These are phyloP conservation scores for Lonicera japonica DNA, from an alignment of 129 eudicot species.

Conservation along the genomic window DNA sequence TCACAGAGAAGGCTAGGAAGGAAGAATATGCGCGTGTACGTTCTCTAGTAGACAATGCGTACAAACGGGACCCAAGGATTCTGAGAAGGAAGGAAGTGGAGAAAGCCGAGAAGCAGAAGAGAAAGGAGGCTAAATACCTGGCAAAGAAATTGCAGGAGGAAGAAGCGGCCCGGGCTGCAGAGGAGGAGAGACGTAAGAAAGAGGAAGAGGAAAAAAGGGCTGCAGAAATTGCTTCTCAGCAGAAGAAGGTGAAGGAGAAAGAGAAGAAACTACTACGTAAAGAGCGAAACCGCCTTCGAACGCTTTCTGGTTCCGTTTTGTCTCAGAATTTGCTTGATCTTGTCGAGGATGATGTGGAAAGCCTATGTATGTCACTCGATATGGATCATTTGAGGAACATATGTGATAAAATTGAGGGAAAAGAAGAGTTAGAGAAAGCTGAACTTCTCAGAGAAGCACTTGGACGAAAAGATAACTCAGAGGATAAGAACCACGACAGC, in stretches of 20 bases:
- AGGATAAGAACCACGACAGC: slow-evolving; percentile 19
- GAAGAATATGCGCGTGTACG: slow-evolving; percentile 74
- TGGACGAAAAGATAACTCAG: slow-evolving; percentile 22
- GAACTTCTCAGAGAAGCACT: slow-evolving; percentile 44
- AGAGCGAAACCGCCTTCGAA: slow-evolving; percentile 75
- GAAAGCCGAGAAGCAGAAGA: slow-evolving; percentile 84
- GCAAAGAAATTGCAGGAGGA: slow-evolving; percentile 76
- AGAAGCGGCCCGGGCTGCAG: slow-evolving; percentile 70
- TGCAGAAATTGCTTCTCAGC: slow-evolving; percentile 71
- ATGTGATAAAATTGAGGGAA: slow-evolving; percentile 65
- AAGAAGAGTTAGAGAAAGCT: slow-evolving; percentile 44
- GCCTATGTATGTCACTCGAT: slow-evolving; percentile 61
- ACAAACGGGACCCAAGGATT: slow-evolving; percentile 83
- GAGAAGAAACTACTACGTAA: slow-evolving; percentile 87
- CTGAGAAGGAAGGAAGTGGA: slow-evolving; percentile 56
- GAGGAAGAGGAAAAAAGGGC: slow-evolving; percentile 76
- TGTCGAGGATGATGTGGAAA: slow-evolving; percentile 61
- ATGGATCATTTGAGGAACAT: slow-evolving; percentile 45
- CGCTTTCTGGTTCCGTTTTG: slow-evolving; percentile 40
- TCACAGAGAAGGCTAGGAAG: slow-evolving; percentile 83
- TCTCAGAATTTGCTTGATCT: slow-evolving; percentile 51
- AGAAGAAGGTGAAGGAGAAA: slow-evolving; percentile 75
- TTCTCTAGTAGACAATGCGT: slow-evolving; percentile 76
- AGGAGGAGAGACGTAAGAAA: slow-evolving; percentile 63
- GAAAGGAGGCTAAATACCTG: slow-evolving; percentile 60